Conservation (phyloP, 129 eudicot genomes). For the Saussurea involucrata region DNA sequence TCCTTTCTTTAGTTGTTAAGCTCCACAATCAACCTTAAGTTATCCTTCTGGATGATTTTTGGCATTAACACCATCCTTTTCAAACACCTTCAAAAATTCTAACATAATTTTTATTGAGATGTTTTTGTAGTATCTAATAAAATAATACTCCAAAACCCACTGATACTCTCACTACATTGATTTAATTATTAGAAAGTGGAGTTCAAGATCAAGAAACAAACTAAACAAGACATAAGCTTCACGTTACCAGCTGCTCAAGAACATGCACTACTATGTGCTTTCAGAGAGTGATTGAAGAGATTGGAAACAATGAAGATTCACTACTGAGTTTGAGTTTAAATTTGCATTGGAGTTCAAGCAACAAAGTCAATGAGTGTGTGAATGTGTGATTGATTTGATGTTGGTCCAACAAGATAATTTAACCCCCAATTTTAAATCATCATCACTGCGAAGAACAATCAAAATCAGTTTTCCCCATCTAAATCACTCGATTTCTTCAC, state of each 20-base stretch:
- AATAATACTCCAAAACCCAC: too few relatives aligned
- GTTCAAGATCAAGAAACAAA: background rate
- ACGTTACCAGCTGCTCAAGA: background rate
- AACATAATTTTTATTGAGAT: too few relatives aligned
- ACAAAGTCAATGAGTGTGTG: background rate
- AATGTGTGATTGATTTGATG: conserved; percentile 40
- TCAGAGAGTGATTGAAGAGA: background rate
- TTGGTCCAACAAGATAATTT: conserved; percentile 70
- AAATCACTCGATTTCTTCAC: conserved; percentile 79
- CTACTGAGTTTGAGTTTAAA: background rate
- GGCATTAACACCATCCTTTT: too few relatives aligned
- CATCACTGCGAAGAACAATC: conserved; percentile 9
- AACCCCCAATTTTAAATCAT: conserved; percentile 20
- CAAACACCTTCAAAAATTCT: too few relatives aligned
- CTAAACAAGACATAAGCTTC: background rate
- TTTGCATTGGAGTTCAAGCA: background rate
- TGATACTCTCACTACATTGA: background rate
- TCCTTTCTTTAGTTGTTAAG: too few relatives aligned
- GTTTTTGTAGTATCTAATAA: too few relatives aligned
- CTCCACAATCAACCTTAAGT: too few relatives aligned
- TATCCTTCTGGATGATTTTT: too few relatives aligned
- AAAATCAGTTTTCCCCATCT: conserved; percentile 38
- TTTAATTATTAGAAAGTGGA: background rate
- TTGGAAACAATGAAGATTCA: background rate
- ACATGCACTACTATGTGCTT: conserved; percentile 18